Base-by-base conservation (phyloP, 1,284 basidiomycete species). In the Rhizoctonia solani region DNA sequence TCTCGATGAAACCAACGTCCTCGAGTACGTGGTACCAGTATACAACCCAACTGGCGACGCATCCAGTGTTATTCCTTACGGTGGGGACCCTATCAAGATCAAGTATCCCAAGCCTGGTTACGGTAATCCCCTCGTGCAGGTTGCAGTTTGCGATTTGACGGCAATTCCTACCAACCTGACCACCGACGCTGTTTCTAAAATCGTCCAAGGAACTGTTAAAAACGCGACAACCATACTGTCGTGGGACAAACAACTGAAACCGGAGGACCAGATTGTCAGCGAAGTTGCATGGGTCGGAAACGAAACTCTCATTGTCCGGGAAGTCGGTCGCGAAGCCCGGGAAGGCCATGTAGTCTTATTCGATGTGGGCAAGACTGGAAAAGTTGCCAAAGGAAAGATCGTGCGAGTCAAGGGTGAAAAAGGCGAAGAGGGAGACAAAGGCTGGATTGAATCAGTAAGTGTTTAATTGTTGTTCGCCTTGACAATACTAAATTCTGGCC, bases 101-200 rank as follows among this genome's bases (percentile, higher is more conserved):
- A 89, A 90, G 75, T 97, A 94, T 73, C 92, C 92, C 19, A 93
- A 93, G 76, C 94, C 95, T 11, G 96, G 95, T 1, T 96, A 89
- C 74, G 83, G 86, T 27, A 98, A 98, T 74, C 96, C 96, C 1
- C 77, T 90, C 29, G 93, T 93, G 32, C 85, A 86, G 8, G 85
- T 93, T n/a, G 87, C 89, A 74, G 85, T 96, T 19, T 95, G 95
- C 75, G 87, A 92, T 72, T 74, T 96, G 80, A 75, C 63, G 73
- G 74, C 5, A 85, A 85, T 72, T 74, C 81, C 13, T 41, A 54
- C 9, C 9, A 50, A 50, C 71, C 72, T 66, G 61, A 56, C 63
- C 41, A 74, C 74, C n/a, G 77, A 73, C 44, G 75, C 76, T 63
- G 73, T 73, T 30, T 75, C 72, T n/a, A 74, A 74, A 21, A 70